Evolutionary conservation across 202 grass and related monocot genomes (phyloP).

Genomic region (Setaria viridis): DNA sequence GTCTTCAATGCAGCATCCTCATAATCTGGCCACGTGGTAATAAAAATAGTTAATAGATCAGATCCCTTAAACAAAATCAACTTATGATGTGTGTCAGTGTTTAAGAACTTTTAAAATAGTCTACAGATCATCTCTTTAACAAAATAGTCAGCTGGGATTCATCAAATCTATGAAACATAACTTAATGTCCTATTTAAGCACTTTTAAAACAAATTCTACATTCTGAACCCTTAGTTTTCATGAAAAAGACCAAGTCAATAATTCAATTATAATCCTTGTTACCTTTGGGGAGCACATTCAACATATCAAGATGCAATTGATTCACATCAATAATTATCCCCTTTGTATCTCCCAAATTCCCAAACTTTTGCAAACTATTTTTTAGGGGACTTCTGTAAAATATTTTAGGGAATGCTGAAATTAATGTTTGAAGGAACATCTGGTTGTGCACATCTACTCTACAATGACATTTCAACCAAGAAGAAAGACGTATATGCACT

Average conservation of each 20-base stretch:
- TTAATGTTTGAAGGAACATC: conserved; percentile 26
- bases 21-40: conserved; percentile 60
- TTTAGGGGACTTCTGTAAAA: background rate
- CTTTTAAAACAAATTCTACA: conserved; percentile 2
- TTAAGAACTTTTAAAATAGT: conserved; percentile 16
- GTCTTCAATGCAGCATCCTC: conserved; percentile 95
- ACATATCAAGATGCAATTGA: conserved; percentile 37
- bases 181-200: conserved; percentile 27
- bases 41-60: conserved; percentile 50
- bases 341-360: conserved; percentile 9
- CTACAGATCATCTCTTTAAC: conserved; percentile 43
- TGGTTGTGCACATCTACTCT: conserved; percentile 18
- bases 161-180: conserved; percentile 27
- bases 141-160: background rate
- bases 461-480: conserved; percentile 16
- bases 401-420: conserved; percentile 27
- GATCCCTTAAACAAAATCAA: conserved; percentile 40
- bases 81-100: conserved; percentile 9
- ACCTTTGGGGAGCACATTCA: conserved; percentile 4
- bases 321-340: conserved; percentile 13
- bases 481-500: conserved; percentile 57
- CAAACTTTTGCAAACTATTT: conserved; percentile 5
- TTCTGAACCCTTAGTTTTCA: conserved; percentile 2
- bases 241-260: conserved; percentile 6
- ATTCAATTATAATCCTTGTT: background rate